These are phyloP conservation scores for Salvia sclarea DNA, from an alignment of 305 asterid species.

Conservation along the genomic window DNA sequence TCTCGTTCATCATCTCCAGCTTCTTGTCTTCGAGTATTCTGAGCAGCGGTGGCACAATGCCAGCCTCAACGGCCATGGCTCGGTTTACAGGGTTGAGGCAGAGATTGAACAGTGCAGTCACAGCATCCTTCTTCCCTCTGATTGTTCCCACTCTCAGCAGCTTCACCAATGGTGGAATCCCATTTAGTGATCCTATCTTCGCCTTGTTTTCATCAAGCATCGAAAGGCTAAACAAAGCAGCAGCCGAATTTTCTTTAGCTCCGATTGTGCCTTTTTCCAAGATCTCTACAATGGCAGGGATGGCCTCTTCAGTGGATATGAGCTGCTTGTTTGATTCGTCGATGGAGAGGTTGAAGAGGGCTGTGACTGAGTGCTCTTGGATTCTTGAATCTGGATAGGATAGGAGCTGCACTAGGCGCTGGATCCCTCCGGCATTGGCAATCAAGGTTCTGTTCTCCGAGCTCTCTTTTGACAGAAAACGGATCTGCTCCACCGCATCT, in stretches of 20 bases:
- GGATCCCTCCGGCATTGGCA: constrained; percentile 66
- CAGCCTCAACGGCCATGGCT: constrained; percentile 61
- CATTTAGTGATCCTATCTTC: constrained; percentile 58
- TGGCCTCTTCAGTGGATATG: constrained; percentile 59
- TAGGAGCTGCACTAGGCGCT: constrained; percentile 60
- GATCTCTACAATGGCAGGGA: constrained; percentile 67
- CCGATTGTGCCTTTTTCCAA: constrained; percentile 56
- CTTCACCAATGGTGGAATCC: constrained; percentile 68
- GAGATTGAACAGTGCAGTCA: constrained; percentile 77
- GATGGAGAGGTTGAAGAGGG: constrained; percentile 76
- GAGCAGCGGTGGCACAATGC: constrained; percentile 55
- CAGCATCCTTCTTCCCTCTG: constrained; percentile 81
- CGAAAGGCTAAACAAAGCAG: constrained; percentile 81
- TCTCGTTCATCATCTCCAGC: constrained; percentile 71
- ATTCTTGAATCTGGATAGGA: constrained; percentile 80
- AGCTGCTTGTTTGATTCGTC: constrained; percentile 78
- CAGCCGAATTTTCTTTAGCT: constrained; percentile 88
- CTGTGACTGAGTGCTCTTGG: constrained; percentile 84
- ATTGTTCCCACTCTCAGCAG: constrained; percentile 60
- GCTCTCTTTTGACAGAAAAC: constrained; percentile 71
- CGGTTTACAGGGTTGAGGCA: constrained; percentile 62
- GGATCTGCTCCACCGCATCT: constrained; percentile 64
- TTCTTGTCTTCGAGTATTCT: constrained; percentile 49
- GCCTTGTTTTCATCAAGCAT: constrained; percentile 83
- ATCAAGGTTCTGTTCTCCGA: constrained; percentile 61